Percentiles rank a stretch among this genome's conserved stretches.
These are phyloP conservation scores for Fraxinus angustifolia DNA, from an alignment of 305 asterid species.

Conservation along the genomic window DNA sequence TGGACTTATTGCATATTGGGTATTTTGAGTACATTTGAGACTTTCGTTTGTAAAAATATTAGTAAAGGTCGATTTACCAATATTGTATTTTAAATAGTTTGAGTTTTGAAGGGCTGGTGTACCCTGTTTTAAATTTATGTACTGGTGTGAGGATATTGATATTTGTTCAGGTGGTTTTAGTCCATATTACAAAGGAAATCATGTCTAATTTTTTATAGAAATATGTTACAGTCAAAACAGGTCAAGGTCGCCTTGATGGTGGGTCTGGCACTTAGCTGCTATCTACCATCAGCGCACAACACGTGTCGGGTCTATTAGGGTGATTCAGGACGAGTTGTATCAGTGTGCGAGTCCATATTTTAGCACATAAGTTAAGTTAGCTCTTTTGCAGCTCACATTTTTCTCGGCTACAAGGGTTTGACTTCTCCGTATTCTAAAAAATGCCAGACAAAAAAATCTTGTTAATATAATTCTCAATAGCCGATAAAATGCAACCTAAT, in stretches of 20 bases:
- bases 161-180: background rate
- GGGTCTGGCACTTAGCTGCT: background rate
- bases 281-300: background rate
- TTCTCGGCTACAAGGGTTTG: background rate
- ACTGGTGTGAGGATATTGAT: too few species aligned
- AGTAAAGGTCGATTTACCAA: background rate
- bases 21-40: background rate
- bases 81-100: background rate
- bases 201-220: too few species aligned
- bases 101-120: background rate
- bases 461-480: background rate
- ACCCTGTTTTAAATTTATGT: background rate
- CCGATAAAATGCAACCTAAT: background rate
- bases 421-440: background rate
- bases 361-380: background rate
- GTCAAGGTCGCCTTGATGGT: background rate
- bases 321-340: background rate
- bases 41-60: background rate
- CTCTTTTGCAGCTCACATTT: background rate
- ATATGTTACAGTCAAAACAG: too few species aligned
- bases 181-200: background rate
- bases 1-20: background rate
- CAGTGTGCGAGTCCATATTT: background rate
- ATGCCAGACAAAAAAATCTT: background rate
- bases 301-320: background rate